A percentile compares a stretch with the other conserved stretches of the same genome.
These are phyloP conservation scores for Geranium brycei DNA, from an alignment of 345 rosid genomes.

Conservation along the genomic window DNA sequence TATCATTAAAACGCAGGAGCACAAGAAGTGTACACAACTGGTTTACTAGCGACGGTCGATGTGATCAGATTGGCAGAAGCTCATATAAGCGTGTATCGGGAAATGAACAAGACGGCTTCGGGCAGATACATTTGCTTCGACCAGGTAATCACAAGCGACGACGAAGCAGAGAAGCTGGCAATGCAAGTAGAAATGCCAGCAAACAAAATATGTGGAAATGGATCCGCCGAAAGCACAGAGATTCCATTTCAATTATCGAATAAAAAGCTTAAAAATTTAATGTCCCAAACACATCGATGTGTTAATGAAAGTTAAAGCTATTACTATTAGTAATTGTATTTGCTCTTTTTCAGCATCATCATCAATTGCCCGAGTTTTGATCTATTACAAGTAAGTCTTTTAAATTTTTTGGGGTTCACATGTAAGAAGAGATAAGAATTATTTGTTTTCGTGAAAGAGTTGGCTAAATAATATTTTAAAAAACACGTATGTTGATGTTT, in stretches of 20 bases:
- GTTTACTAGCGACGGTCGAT: slow-evolving; percentile 50
- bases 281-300: slow-evolving; percentile 34
- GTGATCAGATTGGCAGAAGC: slow-evolving; percentile 52
- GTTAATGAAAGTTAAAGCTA: slow-evolving; percentile 14
- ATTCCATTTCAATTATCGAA: slow-evolving; percentile 28
- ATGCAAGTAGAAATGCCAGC: slow-evolving; percentile 36
- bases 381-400: too few relatives aligned
- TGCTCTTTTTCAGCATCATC: too few relatives aligned
- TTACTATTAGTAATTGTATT: too few relatives aligned
- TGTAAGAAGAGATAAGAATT: too few relatives aligned
- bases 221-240: neutral
- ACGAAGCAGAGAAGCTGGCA: slow-evolving; percentile 37
- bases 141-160: slow-evolving; percentile 28
- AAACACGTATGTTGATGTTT: too few relatives aligned
- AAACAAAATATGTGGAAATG: slow-evolving; percentile 32
- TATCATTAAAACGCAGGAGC: slow-evolving; percentile 26
- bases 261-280: slow-evolving; percentile 35
- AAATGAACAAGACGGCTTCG: slow-evolving; percentile 36
- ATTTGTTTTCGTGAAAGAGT: too few relatives aligned
- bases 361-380: too few relatives aligned
- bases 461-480: too few relatives aligned
- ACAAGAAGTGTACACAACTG: slow-evolving; percentile 45
- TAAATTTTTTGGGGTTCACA: too few relatives aligned
- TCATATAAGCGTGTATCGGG: slow-evolving; percentile 46
- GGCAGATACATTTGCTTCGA: slow-evolving; percentile 70